Conservation (phyloP, 805 yeast species). For the Zygoascus biomembranicola region DNA sequence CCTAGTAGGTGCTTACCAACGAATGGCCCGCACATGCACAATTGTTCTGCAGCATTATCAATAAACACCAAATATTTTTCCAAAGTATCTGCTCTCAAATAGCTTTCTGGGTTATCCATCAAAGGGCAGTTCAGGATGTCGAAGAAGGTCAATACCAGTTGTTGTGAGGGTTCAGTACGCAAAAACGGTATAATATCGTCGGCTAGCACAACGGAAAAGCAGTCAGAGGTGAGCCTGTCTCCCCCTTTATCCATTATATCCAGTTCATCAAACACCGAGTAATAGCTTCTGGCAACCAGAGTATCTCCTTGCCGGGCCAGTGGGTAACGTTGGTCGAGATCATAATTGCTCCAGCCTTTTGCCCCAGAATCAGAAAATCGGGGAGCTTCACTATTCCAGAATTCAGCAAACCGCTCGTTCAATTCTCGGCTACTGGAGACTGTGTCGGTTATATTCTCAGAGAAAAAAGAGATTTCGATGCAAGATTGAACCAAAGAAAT, state of each 20-base stretch:
- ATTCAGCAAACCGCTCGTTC: constrained; percentile 7
- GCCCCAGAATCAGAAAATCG: constrained; percentile 19
- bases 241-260: not conserved
- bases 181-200: constrained; percentile 15
- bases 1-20: too few relatives aligned
- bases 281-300: not conserved
- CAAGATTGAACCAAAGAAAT: constrained; percentile 17
- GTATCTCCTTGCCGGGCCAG: not conserved
- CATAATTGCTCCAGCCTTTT: constrained; percentile 8
- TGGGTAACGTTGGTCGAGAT: not conserved
- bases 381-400: constrained; percentile 17
- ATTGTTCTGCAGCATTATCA: not conserved
- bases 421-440: not conserved
- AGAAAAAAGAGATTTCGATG: constrained; percentile 12
- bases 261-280: not conserved
- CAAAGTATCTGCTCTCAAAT: not conserved
- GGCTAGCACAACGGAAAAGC: constrained; percentile 9
- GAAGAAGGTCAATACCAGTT: not conserved
- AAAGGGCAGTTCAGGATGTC: constrained; percentile 12
- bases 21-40: not conserved
- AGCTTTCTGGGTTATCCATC: not conserved
- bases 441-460: not conserved
- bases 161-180: constrained; percentile 1
- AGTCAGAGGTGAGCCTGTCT: not conserved
- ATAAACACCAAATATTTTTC: not conserved